These are phyloP conservation scores for Leersia perrieri DNA, from an alignment of 176 grass and related monocot genomes.

Conservation along the genomic window DNA sequence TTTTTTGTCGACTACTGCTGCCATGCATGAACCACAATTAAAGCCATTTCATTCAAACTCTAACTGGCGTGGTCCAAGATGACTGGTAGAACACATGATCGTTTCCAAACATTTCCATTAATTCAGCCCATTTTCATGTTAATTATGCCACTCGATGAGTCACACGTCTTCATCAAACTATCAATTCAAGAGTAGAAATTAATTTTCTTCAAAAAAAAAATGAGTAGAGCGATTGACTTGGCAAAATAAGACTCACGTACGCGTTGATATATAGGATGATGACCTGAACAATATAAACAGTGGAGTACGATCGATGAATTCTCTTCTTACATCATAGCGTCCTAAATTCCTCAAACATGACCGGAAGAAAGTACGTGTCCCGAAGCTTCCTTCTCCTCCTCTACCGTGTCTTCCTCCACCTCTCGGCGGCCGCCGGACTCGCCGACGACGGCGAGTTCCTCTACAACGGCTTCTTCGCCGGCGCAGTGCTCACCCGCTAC, in stretches of 20 bases:
- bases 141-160: background rate
- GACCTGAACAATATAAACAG: background rate
- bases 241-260: background rate
- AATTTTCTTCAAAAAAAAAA: background rate
- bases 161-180: background rate
- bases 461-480: background rate
- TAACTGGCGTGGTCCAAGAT: background rate
- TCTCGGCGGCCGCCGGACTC: background rate
- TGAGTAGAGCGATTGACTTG: background rate
- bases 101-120: background rate
- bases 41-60: background rate
- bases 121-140: background rate
- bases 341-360: background rate
- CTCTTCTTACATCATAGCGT: no score
- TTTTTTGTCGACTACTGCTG: background rate
- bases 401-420: background rate
- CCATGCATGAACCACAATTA: background rate
- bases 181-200: background rate
- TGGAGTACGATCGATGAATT: no score
- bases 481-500: background rate
- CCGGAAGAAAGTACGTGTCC: background rate
- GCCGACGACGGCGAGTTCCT: background rate
- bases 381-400: background rate
- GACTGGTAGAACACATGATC: background rate
- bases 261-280: no score